Evolutionary conservation across 1,284 basidiomycete species (phyloP).

Genomic region (Sanghuangporus weigelae): DNA sequence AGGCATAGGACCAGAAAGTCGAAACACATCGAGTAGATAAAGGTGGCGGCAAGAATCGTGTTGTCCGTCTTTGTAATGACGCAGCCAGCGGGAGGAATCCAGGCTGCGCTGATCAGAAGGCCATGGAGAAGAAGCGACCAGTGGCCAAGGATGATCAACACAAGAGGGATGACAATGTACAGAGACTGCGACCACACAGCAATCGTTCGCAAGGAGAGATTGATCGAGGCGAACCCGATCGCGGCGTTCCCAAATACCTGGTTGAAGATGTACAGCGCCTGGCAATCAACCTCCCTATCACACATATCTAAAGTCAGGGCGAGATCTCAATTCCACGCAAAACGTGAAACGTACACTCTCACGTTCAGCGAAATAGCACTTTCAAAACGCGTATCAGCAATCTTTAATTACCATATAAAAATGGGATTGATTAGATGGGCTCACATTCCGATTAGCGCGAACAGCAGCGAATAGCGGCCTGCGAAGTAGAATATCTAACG

Average conservation of each 20-base stretch:
- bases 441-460: slow-evolving; percentile 69
- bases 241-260: slow-evolving; percentile 65
- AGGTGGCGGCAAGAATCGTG: slow-evolving; percentile 42
- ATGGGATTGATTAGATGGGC: slow-evolving; percentile 20
- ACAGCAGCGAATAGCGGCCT: slow-evolving; percentile 63
- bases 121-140: slow-evolving; percentile 77
- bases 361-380: slow-evolving; percentile 57
- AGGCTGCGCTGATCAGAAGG: slow-evolving; percentile 25
- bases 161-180: slow-evolving; percentile 50
- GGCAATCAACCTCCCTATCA: slow-evolving; percentile 54
- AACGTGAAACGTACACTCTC: slow-evolving; percentile 35
- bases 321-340: not conserved
- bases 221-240: slow-evolving; percentile 71
- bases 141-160: slow-evolving; percentile 62
- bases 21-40: slow-evolving; percentile 70
- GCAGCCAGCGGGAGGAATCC: slow-evolving; percentile 22
- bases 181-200: slow-evolving; percentile 63
- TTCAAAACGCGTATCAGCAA: slow-evolving; percentile 7
- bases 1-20: slow-evolving; percentile 58
- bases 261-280: slow-evolving; percentile 70
- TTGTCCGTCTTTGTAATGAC: slow-evolving; percentile 25
- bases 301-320: slow-evolving; percentile 8
- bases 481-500: slow-evolving; percentile 66
- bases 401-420: not conserved
- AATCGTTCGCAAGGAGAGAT: slow-evolving; percentile 76